phyloP scores from a whole-genome alignment of 192 early-diverging fungal genomes.

The Podila horticola region DNA sequence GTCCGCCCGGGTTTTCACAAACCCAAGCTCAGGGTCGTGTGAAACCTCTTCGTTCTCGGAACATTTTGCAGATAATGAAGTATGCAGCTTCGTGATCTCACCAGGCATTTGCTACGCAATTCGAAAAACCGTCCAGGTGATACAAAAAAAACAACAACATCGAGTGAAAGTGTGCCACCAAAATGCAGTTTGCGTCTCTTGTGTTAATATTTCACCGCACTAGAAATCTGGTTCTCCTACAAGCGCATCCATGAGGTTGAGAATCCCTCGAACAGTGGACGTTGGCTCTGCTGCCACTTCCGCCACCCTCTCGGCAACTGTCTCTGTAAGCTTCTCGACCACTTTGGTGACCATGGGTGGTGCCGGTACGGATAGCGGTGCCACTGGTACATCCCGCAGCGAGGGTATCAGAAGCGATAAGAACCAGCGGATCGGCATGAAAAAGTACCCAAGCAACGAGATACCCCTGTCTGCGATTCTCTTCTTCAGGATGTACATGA shows the following conservation, averaged over 20 bases:
- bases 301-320: not conserved
- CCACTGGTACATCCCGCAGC: not conserved
- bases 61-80: too few species aligned
- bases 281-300: conserved; percentile 16
- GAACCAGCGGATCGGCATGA: conserved; percentile 46
- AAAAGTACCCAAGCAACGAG: conserved; percentile 31
- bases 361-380: not conserved
- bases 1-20: too few species aligned
- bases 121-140: too few species aligned
- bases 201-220: not conserved
- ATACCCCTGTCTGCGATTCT: conserved; percentile 68
- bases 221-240: conserved; percentile 16
- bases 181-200: not conserved
- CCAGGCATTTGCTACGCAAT: too few species aligned
- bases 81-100: too few species aligned
- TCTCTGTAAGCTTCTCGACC: not conserved
- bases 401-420: conserved; percentile 35
- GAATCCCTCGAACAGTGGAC: conserved; percentile 19
- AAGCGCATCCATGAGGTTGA: conserved; percentile 27
- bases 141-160: not conserved
- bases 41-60: too few species aligned
- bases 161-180: not conserved
- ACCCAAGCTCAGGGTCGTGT: too few species aligned
- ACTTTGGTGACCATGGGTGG: not conserved
- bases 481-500: conserved; percentile 71